A percentile compares a stretch with the other conserved stretches of the same genome.
These are phyloP conservation scores for Clonostachys chloroleuca DNA, from an alignment of 2,329 filamentous ascomycete species.

Conservation along the genomic window DNA sequence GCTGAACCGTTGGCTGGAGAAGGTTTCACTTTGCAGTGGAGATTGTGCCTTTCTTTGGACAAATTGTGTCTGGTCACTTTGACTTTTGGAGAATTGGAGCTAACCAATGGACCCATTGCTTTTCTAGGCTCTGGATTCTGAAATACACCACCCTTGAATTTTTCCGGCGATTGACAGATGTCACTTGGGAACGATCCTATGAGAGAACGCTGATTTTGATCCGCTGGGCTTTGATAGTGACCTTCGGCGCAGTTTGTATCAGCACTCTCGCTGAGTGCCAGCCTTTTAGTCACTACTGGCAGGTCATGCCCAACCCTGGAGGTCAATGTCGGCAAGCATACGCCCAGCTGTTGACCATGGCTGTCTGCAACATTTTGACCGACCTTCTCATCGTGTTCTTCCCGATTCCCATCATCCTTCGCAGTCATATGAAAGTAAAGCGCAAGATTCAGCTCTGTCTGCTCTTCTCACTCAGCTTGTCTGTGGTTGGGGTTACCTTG, in stretches of 20 bases:
- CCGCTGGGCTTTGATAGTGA: slow-evolving; percentile 69
- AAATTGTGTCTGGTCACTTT: neutral
- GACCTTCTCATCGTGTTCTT: slow-evolving; percentile 85
- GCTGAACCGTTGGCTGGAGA: no score
- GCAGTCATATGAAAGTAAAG: slow-evolving; percentile 69
- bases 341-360: slow-evolving; percentile 84
- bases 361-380: slow-evolving; percentile 81
- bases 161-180: slow-evolving; percentile 76
- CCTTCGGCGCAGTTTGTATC: slow-evolving; percentile 76
- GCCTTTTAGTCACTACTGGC: slow-evolving; percentile 72
- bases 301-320: slow-evolving; percentile 81
- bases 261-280: slow-evolving; percentile 81
- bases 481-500: slow-evolving; percentile 73
- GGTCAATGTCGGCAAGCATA: slow-evolving; percentile 82
- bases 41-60: no score
- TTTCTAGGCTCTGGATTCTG: slow-evolving; percentile 76
- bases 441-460: slow-evolving; percentile 75
- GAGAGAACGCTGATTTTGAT: slow-evolving; percentile 67
- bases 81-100: neutral
- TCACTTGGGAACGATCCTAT: slow-evolving; percentile 77
- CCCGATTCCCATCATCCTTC: slow-evolving; percentile 82
- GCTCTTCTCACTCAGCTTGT: slow-evolving; percentile 80
- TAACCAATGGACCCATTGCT: neutral
- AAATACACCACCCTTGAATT: slow-evolving; percentile 92
- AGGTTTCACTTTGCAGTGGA: no score